Evolutionary conservation across 352 stramenopile genomes (phyloP), one percentile per base, ranked within the genome.

Genomic region (Thraustochytrium sp.): DNA sequence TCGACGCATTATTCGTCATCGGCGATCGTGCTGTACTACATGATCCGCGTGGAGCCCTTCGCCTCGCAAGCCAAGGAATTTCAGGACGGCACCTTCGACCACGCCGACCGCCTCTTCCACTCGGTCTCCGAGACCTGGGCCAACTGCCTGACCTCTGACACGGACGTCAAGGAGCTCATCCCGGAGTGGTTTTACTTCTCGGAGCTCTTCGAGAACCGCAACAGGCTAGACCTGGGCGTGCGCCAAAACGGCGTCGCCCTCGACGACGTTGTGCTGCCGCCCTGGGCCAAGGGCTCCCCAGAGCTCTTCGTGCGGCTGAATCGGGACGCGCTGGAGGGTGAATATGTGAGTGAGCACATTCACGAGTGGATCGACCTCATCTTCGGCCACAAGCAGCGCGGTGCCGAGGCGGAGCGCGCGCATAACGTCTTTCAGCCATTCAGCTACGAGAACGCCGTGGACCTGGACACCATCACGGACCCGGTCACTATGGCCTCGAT

Each of bases 301-400:
- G 89, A 98, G 80, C 92, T 97, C 72, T 99, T 99, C 86, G 87
- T 99, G 51, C 90, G 94, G 1, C 87, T 98, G 34, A 93, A 99
- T 82, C 90, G 95, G 11, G 89, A 96, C 5, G 96, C 97, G 38
- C 89, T 99, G 1, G 97, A 99, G 85, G 98, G 94, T 82, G 95
- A 99, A 13, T 92, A 98, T 85, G 96, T 99, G 2, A 98, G 93
- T 3, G 88, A 90, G 2, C 92, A 98, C 87, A 85, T 99, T 34
- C 93, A 98, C 85, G 89, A 97, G 74, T 99, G 97, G 97, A 93
- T 99, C 74, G 97, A 99, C 87, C 91, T 99, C 21, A 98, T 99
- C 31, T 99, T 99, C 87, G 97, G 97, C 3, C 97, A 90, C 88
- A 98, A 99, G 85, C 96, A 99, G 86, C 94, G 97, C 85, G 96